Percentiles rank a stretch among this genome's conserved stretches.
phyloP scores from a whole-genome alignment of 441 rosid genomes.

The Breynia disticha region DNA sequence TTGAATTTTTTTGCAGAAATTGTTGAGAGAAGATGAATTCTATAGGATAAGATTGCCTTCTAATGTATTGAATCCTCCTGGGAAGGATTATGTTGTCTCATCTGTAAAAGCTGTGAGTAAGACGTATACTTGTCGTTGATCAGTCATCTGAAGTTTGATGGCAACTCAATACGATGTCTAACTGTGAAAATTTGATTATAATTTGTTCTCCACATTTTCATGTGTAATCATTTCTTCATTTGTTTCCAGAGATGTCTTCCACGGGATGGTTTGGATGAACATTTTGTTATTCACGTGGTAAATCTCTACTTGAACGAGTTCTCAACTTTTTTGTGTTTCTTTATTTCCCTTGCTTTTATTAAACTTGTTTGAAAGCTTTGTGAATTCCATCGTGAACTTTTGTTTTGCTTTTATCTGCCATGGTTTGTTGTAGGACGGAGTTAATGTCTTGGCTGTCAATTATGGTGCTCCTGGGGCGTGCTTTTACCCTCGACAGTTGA shows the following conservation, averaged over 20 bases:
- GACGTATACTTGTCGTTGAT: too few relatives aligned
- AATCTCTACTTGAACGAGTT: slow-evolving; percentile 6
- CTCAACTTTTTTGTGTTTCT: background rate
- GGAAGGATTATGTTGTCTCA: slow-evolving; percentile 59
- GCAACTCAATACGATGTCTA: too few relatives aligned
- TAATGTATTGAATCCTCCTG: slow-evolving; percentile 64
- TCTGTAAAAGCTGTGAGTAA: slow-evolving; percentile 90
- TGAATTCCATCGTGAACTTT: background rate
- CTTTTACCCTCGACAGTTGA: slow-evolving; percentile 69
- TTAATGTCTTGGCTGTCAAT: slow-evolving; percentile 70
- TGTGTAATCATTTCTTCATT: slow-evolving; percentile 5
- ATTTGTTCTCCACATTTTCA: background rate
- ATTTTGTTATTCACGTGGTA: slow-evolving; percentile 84
- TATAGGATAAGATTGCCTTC: slow-evolving; percentile 89
- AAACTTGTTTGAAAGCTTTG: background rate
- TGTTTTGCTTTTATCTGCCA: background rate
- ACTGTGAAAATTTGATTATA: background rate
- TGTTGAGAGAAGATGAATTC: slow-evolving; percentile 68
- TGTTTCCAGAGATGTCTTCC: slow-evolving; percentile 80
- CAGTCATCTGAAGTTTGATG: too few relatives aligned
- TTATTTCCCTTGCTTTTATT: background rate
- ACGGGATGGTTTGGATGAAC: slow-evolving; percentile 74
- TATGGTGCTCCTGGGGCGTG: slow-evolving; percentile 92
- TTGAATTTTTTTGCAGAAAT: slow-evolving; percentile 35
- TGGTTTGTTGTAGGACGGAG: slow-evolving; percentile 63